phyloP scores from a whole-genome alignment of 176 grass and related monocot species.

The Cymbopogon citratus region DNA sequence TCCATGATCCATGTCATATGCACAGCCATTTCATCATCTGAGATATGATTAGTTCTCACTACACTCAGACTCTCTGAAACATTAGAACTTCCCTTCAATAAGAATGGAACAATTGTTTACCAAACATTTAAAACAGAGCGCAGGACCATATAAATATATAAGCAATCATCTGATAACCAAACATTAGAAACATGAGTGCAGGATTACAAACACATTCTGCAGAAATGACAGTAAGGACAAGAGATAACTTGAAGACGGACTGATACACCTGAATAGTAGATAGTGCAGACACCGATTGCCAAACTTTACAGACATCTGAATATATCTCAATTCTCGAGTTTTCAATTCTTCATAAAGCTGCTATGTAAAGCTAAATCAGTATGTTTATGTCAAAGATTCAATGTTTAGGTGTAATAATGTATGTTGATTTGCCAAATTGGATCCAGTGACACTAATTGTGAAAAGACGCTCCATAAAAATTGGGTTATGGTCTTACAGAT shows the following conservation, averaged over 20 bases:
- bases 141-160: not conserved
- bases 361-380: constrained; percentile 2
- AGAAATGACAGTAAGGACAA: constrained; percentile 6
- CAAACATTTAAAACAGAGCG: constrained; percentile 35
- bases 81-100: constrained; percentile 45
- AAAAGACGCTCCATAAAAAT: not conserved
- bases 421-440: not conserved
- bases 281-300: not conserved
- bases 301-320: not conserved
- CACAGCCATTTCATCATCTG: constrained; percentile 28
- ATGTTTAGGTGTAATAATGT: not conserved
- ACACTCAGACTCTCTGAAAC: constrained; percentile 20
- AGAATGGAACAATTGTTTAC: constrained; percentile 31
- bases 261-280: constrained; percentile 6
- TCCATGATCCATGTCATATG: no score
- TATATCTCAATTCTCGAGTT: constrained; percentile 14
- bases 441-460: not conserved
- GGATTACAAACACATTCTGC: not conserved
- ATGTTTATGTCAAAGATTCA: not conserved
- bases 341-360: not conserved
- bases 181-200: constrained; percentile 18
- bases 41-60: constrained; percentile 24
- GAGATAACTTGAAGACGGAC: not conserved
- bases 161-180: constrained; percentile 16
- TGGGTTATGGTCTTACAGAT: not conserved